Conservation (phyloP, 495 filamentous ascomycete genomes). For the Aspergillus funiculosus region DNA sequence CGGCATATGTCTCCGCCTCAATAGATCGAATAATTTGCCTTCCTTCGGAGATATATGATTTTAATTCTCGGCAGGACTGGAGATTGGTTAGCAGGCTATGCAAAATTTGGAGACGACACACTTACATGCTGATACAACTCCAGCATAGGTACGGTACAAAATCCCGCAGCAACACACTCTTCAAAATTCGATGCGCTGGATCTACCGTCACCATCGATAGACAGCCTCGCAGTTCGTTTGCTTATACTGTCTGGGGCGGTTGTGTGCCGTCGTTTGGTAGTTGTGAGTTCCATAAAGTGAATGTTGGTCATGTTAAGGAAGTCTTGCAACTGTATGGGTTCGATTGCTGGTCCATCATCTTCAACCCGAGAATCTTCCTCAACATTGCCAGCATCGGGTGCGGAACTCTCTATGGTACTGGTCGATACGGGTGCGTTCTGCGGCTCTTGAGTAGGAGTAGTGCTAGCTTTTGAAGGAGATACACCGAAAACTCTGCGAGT, state of each 20-base stretch:
- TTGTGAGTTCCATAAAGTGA: constrained; percentile 92
- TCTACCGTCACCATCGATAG: constrained; percentile 41
- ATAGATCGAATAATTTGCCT: constrained; percentile 81
- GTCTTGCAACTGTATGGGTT: constrained; percentile 79
- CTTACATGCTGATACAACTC: constrained; percentile 90
- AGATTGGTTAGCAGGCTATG: constrained; percentile 28
- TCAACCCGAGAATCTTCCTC: constrained; percentile 18
- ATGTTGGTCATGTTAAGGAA: constrained; percentile 95
- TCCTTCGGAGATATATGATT: constrained; percentile 90
- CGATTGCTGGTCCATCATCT: constrained; percentile 38
- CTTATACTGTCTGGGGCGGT: constrained; percentile 53
- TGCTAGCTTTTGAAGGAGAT: constrained; percentile 32
- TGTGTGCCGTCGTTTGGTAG: constrained; percentile 86
- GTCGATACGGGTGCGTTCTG: constrained; percentile 12
- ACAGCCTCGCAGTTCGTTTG: constrained; percentile 33
- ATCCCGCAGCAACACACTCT: constrained; percentile 77
- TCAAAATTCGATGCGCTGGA: constrained; percentile 50
- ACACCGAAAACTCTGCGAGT: constrained; percentile 28
- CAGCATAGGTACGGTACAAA: constrained; percentile 86
- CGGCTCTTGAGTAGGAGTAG: constrained; percentile 32
- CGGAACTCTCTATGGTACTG: constrained; percentile 25
- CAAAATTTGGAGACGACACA: constrained; percentile 9
- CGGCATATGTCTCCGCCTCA: constrained; percentile 75
- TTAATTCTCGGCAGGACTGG: constrained; percentile 85
- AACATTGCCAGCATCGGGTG: constrained; percentile 18